phyloP scores from a whole-genome alignment of 1,284 basidiomycete genomes.

The Trametes versicolor region DNA sequence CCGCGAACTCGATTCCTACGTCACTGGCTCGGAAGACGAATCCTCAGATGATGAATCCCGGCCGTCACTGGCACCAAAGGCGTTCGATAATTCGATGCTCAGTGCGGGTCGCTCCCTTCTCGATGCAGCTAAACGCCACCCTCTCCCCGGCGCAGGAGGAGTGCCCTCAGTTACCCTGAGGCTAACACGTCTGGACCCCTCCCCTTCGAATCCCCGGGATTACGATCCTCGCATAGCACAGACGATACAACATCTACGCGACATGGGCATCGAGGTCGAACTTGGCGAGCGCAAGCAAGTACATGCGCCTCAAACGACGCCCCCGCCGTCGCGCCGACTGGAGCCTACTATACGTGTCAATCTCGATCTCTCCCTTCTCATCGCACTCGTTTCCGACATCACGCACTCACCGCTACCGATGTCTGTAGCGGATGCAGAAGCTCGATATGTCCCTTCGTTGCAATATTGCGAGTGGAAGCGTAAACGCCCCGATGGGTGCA shows the following conservation, averaged over 20 bases:
- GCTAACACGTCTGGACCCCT: slow-evolving; percentile 73
- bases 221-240: slow-evolving; percentile 67
- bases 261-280: slow-evolving; percentile 72
- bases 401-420: slow-evolving; percentile 76
- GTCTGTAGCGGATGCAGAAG: slow-evolving; percentile 63
- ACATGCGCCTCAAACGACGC: slow-evolving; percentile 22
- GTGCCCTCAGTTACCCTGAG: slow-evolving; percentile 63
- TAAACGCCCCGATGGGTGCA: slow-evolving; percentile 43
- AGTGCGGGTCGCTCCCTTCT: slow-evolving; percentile 70
- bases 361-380: slow-evolving; percentile 83
- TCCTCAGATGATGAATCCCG: slow-evolving; percentile 47
- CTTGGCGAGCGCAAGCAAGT: slow-evolving; percentile 66
- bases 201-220: slow-evolving; percentile 48
- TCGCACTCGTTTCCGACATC: slow-evolving; percentile 85
- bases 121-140: slow-evolving; percentile 67
- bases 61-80: slow-evolving; percentile 55
- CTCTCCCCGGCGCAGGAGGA: slow-evolving; percentile 43
- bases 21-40: slow-evolving; percentile 72
- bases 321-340: slow-evolving; percentile 32
- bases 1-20: slow-evolving; percentile 83
- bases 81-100: slow-evolving; percentile 78
- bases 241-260: slow-evolving; percentile 63
- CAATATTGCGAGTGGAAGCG: slow-evolving; percentile 69
- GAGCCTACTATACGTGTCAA: slow-evolving; percentile 71
- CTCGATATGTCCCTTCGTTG: slow-evolving; percentile 67